Conservation (phyloP, 495 filamentous ascomycete genomes). For the Lasiosphaeriaceae sp. region DNA sequence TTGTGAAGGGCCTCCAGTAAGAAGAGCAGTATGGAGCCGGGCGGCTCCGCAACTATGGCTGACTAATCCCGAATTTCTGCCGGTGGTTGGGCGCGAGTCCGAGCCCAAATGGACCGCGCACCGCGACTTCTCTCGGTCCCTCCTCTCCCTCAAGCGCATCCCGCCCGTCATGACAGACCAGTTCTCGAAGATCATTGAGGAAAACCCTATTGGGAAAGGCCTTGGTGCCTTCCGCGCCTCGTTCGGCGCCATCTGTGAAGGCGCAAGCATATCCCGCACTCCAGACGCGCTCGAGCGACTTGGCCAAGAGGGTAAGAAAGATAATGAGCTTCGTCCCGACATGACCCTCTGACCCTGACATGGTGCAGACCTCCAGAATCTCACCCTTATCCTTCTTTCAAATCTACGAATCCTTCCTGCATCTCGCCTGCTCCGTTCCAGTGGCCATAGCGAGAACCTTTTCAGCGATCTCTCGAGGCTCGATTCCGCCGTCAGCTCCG, state of each 20-base stretch:
- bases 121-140: too few relatives aligned
- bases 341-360: constrained; percentile 21
- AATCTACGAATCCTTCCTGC: constrained; percentile 26
- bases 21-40: background rate
- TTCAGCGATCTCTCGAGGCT: constrained; percentile 24
- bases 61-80: constrained; percentile 4
- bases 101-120: background rate
- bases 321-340: constrained; percentile 10
- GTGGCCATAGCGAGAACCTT: constrained; percentile 16
- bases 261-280: constrained; percentile 12
- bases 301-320: constrained; percentile 26
- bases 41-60: constrained; percentile 2
- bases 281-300: constrained; percentile 27
- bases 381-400: constrained; percentile 14
- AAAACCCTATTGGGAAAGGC: constrained; percentile 33
- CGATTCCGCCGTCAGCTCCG: constrained; percentile 24
- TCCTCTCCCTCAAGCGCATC: background rate
- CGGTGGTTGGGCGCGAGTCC: constrained; percentile 1
- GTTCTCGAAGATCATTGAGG: constrained; percentile 24
- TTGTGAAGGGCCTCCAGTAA: background rate
- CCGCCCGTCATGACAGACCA: constrained; percentile 20
- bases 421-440: constrained; percentile 23
- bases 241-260: constrained; percentile 26
- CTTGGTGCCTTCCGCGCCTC: constrained; percentile 31
- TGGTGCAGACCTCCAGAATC: constrained; percentile 18